phyloP scores from a whole-genome alignment of 2,329 filamentous ascomycete genomes.

The Colletotrichum musicola region DNA sequence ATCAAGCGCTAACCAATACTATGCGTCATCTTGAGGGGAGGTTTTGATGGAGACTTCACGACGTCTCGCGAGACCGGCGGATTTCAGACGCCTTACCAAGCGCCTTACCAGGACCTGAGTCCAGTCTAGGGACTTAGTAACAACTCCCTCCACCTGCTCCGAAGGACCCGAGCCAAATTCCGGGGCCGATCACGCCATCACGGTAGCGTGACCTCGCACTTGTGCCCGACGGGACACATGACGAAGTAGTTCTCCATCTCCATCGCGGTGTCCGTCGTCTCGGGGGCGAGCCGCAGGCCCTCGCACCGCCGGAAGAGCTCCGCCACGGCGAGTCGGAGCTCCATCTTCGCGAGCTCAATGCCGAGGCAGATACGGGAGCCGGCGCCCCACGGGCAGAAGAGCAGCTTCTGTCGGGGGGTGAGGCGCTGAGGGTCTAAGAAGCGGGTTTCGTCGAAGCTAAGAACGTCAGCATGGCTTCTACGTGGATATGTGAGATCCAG shows the following conservation, averaged over 20 bases:
- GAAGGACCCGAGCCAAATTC: neutral
- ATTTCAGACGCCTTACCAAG: no score
- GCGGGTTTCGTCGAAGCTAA: conserved; percentile 31
- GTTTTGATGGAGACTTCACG: neutral
- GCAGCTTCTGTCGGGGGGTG: conserved; percentile 57
- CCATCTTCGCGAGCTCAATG: conserved; percentile 68
- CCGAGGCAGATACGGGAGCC: conserved; percentile 65
- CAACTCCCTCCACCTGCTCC: neutral
- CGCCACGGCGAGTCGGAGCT: conserved; percentile 64
- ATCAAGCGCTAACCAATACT: no score
- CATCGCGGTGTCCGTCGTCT: conserved; percentile 54
- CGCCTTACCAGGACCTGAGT: no score
- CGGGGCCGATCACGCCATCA: neutral
- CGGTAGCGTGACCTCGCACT: conserved; percentile 45
- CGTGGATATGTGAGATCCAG: neutral
- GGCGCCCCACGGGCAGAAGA: conserved; percentile 66
- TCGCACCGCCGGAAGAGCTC: conserved; percentile 65
- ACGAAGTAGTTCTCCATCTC: conserved; percentile 49
- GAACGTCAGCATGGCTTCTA: neutral
- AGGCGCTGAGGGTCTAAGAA: conserved; percentile 15
- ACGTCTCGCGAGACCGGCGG: no score
- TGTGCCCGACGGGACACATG: conserved; percentile 46
- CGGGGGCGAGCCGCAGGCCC: conserved; percentile 47
- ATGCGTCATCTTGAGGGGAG: conserved; percentile 1
- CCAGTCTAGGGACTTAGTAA: no score